Evolutionary conservation across 1,284 basidiomycete species (phyloP), one percentile per base, ranked within the genome.

Genomic region (Violaceomyces palustris): DNA sequence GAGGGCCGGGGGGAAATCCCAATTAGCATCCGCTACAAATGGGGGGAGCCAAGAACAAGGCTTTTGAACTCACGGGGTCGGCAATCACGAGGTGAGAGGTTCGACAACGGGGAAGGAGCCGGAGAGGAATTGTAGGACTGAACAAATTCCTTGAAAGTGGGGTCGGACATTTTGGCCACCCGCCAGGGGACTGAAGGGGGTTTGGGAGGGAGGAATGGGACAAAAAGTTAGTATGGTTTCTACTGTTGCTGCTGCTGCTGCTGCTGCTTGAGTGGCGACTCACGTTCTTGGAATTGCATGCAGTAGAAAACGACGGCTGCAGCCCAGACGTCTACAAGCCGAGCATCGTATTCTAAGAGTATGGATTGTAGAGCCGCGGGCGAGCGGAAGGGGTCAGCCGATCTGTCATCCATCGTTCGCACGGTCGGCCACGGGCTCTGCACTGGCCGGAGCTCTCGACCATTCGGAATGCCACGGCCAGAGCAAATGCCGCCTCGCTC

Each of bases 281-380:
- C n/a, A n/a, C n/a, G 47, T 45, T 73, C 69, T 37, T 72, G 67
- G 45, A 69, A 68, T 51, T 73, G 67, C 74, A 97, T 83, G 78
- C 93, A 97, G 78, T 98, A 98, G 76, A 94, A 97, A 54, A 98
- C 92, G 57, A 98, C 83, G 10, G 87, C 93, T 40, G 87, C 87
- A 0, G 93, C 92, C 93, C 93, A 98, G 40, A 98, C 88, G 70
- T 98, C 93, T 57, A 98, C 93, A 3, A 93, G 80, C 22, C 93
- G 84, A 2, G 93, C 94, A 68, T 98, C 93, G 74, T 98, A 98
- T 69, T 93, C 93, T n/a, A 28, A 28, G 26, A n/a, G n/a, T n/a
- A 28, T n/a, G n/a, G n/a, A n/a, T n/a, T n/a, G n/a, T n/a, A n/a
- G n/a, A n/a, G n/a, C n/a, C n/a, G n/a, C n/a, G n/a, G n/a, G n/a